These are phyloP conservation scores for Penicillium crystallinum DNA, from an alignment of 495 filamentous ascomycete species.

Conservation along the genomic window DNA sequence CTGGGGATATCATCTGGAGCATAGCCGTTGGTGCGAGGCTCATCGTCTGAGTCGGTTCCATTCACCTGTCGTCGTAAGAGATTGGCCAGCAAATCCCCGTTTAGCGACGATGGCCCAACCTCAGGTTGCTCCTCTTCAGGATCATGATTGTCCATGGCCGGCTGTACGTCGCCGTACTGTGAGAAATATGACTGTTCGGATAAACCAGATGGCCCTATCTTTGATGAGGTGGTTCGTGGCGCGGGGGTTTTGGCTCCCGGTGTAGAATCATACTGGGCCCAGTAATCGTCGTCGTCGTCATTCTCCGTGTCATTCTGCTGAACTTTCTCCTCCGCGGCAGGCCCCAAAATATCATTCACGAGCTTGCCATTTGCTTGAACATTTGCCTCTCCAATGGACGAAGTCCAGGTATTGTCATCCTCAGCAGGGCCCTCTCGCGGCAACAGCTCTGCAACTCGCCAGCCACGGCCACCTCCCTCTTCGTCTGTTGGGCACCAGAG, in stretches of 20 bases:
- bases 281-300: constrained; percentile 88
- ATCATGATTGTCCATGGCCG: constrained; percentile 85
- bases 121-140: constrained; percentile 56
- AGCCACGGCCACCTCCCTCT: constrained; percentile 63
- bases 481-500: constrained; percentile 67
- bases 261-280: constrained; percentile 88
- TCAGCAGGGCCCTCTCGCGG: constrained; percentile 45
- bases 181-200: constrained; percentile 61
- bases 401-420: constrained; percentile 43
- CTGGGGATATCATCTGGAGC: constrained; percentile 10
- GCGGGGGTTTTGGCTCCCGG: constrained; percentile 65
- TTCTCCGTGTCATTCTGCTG: constrained; percentile 33
- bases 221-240: constrained; percentile 31
- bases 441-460: constrained; percentile 78
- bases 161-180: constrained; percentile 84
- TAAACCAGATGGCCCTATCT: constrained; percentile 28
- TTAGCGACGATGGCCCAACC: constrained; percentile 49
- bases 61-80: constrained; percentile 32
- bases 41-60: constrained; percentile 9
- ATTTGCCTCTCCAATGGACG: constrained; percentile 51
- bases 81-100: constrained; percentile 44
- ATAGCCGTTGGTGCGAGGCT: constrained; percentile 24
- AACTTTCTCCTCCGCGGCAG: constrained; percentile 22
- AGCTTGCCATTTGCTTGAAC: constrained; percentile 31
- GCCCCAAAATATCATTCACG: constrained; percentile 35